phyloP scores from a whole-genome alignment of 1,139 yeast species.

The Pichia sp. region DNA sequence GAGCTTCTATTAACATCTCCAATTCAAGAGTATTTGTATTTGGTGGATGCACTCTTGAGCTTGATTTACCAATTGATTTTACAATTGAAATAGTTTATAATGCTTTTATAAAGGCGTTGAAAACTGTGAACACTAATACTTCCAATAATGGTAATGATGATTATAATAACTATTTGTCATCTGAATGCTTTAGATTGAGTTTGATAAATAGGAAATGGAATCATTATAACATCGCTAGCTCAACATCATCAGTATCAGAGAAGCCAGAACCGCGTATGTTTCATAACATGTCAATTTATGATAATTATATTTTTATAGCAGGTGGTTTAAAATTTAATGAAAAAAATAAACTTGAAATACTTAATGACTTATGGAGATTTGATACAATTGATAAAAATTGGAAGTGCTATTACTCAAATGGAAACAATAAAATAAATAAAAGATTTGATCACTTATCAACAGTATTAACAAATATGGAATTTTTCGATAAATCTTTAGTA shows the following conservation, averaged over 20 bases:
- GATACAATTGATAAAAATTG: conserved; percentile 46
- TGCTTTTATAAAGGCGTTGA: conserved; percentile 20
- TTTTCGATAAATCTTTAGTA: conserved; percentile 36
- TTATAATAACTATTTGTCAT: conserved; percentile 27
- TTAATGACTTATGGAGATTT: conserved; percentile 65
- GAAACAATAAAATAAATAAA: conserved; percentile 22
- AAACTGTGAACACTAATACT: not conserved
- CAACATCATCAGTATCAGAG: not conserved
- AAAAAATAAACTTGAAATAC: conserved; percentile 35
- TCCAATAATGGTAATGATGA: too few relatives aligned
- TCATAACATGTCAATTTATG: conserved; percentile 49
- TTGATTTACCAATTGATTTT: conserved; percentile 28
- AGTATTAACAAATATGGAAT: conserved; percentile 36
- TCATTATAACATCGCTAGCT: conserved; percentile 26
- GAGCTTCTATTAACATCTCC: conserved; percentile 52
- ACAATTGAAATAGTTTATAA: conserved; percentile 14
- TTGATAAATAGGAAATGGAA: conserved; percentile 54
- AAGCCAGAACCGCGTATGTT: conserved; percentile 50
- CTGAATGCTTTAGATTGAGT: conserved; percentile 47
- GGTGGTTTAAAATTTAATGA: conserved; percentile 49
- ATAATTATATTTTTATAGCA: conserved; percentile 47
- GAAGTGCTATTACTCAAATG: conserved; percentile 40
- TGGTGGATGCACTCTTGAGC: conserved; percentile 62
- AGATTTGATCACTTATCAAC: conserved; percentile 52
- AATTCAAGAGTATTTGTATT: conserved; percentile 55